Base-by-base conservation (phyloP, 2,329 filamentous ascomycete species). In the Pseudogymnoascus sp. region DNA sequence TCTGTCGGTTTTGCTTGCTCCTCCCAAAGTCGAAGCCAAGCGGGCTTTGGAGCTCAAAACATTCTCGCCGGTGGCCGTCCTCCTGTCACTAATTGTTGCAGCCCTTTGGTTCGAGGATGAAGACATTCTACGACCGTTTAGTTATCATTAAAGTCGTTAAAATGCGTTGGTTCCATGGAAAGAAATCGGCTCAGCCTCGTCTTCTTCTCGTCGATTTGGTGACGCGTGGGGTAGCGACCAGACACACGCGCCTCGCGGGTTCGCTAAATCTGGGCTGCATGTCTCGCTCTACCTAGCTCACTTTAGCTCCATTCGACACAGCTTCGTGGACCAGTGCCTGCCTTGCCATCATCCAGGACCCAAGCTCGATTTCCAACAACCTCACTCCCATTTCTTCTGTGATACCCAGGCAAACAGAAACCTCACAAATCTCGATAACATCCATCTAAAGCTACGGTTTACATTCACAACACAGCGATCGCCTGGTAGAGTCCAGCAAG, bases 91-190 rank as follows among this genome's bases (percentile, higher is more conserved):
- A 61, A 69, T 69, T 29, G 69, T 70, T 29, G 69, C 66, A 52
- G 66, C 67, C 67, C 69, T 68, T 60, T 68, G 65, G 64, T 72
- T 65, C 52, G 67, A 68, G 58, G 69, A 69, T 31, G 71, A 71
- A 67, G 70, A 73, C 71, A 73, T 73, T 58, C 37, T 65, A 59
- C 45, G n/a, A 55, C 45, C 31, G 10, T 31, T 4, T n/a, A 18
- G 45, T 1, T 55, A 55, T 55, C n/a, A 10, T 45, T 7, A 27
- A 33, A 55, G 45, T 55, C 45, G 45, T 55, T 15, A 31, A 33
- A 25, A 10, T 31, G 3, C 27, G 27, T 55, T 55, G 27, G 7
- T 55, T 55, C 45, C 45, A 55, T 55, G 45, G 45, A 55, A 21
- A 21, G 45, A 55, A 55, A 55, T 31, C 18, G 9, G n/a, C 45